Evolutionary conservation across 2,329 filamentous ascomycete species (phyloP), one percentile per base, ranked within the genome.

Genomic region (Botrytis medusae): DNA sequence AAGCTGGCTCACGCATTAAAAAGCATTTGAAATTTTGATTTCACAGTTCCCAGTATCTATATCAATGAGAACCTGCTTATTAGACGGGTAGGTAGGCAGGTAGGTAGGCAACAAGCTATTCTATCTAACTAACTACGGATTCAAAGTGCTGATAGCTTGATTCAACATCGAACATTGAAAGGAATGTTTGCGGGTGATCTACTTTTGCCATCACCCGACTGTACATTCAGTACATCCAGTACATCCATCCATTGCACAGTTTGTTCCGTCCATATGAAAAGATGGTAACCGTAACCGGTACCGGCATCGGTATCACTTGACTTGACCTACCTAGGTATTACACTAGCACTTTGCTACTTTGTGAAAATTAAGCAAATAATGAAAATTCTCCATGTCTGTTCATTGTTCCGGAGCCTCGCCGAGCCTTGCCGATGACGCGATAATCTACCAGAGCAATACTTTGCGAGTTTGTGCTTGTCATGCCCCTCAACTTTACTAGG

Each of bases 401-500:
- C 34, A 54, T 42, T 54, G 40, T 44, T 37, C 46, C 37, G 51
- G 70, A 72, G 70, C 61, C 48, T 68, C 29, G 60, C 60, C 60
- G 60, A 62, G 61, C 32, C 63, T 65, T 65, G 20, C 20, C 40
- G 22, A 32, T 72, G 62, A 68, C 70, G 51, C 70, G 62, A 72
- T 62, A 42, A 32, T 57, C 32, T n/a, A 8, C 22, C 34, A 70
- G 29, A 44, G 68, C 57, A 70, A 70, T 61, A 70, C 54, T 70
- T 70, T 70, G 68, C 65, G 48, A 69, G 48, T 42, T 57, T 69
- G 37, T 51, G 37, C 25, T 22, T 37, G 44, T 67, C 64, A 51
- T 29, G 54, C 10, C 44, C 62, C 37, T 46, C 29, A 34, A 68
- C 29, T 61, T 40, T n/a, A n/a, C 37, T 62, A n/a, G 60, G 12